Percentiles rank a stretch among this genome's conserved stretches.
Evolutionary conservation across 768 basidiomycete genomes (phyloP).

Genomic region (Erythrobasidium yunnanense): DNA sequence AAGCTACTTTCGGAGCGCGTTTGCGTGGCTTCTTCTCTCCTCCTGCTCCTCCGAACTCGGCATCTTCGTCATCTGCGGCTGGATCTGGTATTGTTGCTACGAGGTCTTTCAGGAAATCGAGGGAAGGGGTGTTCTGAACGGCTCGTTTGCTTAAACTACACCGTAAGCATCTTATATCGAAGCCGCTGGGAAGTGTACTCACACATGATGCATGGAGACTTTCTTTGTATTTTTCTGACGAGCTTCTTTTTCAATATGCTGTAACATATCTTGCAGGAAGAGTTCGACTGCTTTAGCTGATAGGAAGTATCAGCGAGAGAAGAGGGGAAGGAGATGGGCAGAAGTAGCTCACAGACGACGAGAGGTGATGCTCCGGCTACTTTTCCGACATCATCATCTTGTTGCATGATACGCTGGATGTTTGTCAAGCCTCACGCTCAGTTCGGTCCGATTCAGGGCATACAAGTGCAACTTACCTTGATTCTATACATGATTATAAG

Average conservation of each 20-base stretch:
- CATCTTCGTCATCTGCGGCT: constrained; percentile 46
- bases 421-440: too few species aligned
- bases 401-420: background rate
- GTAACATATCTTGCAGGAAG: constrained; percentile 24
- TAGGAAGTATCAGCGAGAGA: background rate
- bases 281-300: constrained; percentile 25
- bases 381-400: constrained; percentile 27
- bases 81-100: constrained; percentile 26
- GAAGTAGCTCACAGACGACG: background rate
- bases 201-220: constrained; percentile 28
- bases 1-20: background rate
- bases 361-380: constrained; percentile 20
- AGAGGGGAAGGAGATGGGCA: background rate
- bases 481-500: too few species aligned
- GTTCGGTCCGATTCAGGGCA: too few species aligned
- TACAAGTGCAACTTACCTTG: constrained; percentile 23
- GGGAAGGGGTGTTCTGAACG: constrained; percentile 2
- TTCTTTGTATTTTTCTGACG: constrained; percentile 12
- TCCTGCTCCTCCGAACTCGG: constrained; percentile 55
- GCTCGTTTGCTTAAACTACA: constrained; percentile 23
- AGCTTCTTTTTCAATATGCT: constrained; percentile 13
- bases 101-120: constrained; percentile 28
- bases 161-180: background rate
- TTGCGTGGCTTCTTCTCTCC: constrained; percentile 42
- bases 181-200: constrained; percentile 6